Base-by-base conservation (phyloP, 2,329 filamentous ascomycete species). In the Metarhizium robertsii region DNA sequence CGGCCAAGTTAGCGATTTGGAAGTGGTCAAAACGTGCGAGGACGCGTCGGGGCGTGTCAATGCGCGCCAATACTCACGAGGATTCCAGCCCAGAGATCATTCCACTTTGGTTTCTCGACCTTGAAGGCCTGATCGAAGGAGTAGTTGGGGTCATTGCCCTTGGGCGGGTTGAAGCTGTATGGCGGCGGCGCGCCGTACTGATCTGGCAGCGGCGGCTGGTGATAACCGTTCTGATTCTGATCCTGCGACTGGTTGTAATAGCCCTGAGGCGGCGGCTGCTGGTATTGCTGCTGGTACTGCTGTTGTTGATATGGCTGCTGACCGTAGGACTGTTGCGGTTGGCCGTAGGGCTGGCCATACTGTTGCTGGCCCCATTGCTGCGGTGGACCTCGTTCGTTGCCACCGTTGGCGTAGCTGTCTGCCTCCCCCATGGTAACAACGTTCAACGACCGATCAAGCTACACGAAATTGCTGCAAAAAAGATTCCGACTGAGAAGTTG, bases 81-180 rank as follows among this genome's bases (percentile, higher is more conserved):
- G 45, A 95, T 73, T 4, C 87, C 91, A 3, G 92, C 92, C 92
- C 92, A 96, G 30, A 88, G 67, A 68, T 97, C 92, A 65, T 96
- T 90, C 73, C 80, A 96, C 69, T 92, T 95, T n/a, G 90, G 90
- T 60, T 76, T 85, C 53, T 89, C 81, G 53, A 96, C 71, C 71
- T 86, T 86, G 77, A 97, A 96, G 1, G 85, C 82, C 65, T 96
- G 81, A 20, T 92, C 84, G 67, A 95, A 96, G 34, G 73, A 73
- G 38, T 74, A 73, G 66, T 81, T 81, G 59, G 79, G 76, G 53
- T 69, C 69, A 46, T 71, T 66, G 36, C 66, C 61, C 53, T 72
- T 65, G 2, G 69, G 68, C 11, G 70, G 68, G 53, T 71, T 68
- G 61, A 70, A 73, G 29, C 66, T 66, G 53, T 71, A 70, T 3